Evolutionary conservation across 1,284 basidiomycete species (phyloP), one percentile per base, ranked within the genome.

Genomic region (Ceratobasidium sp.): DNA sequence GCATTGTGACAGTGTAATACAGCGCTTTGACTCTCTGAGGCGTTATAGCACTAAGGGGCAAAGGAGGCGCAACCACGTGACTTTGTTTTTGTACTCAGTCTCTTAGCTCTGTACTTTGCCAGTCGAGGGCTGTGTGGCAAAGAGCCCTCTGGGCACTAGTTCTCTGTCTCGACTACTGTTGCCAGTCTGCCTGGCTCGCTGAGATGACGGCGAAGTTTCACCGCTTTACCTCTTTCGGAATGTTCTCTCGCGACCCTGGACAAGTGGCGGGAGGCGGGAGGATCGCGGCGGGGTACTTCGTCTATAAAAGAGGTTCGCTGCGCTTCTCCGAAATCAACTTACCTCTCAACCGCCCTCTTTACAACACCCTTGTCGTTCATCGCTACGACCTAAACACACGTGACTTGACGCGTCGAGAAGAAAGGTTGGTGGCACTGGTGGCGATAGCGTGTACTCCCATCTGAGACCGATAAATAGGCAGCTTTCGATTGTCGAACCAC

Each of bases 201-300:
- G 28, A 20, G 15, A 33, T 11, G 42, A 23, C 61, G 61, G 58
- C n/a, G 56, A 60, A 35, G 6, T 10, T 17, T 63, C 37, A 37
- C 37, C 49, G 13, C 39, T 23, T 28, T 31, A 26, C 54, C 33
- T 58, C 60, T 73, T 39, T 61, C 31, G 58, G 69, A 63, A 49
- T 61, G 56, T 73, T 73, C 67, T 71, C 56, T 63, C 31, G 69
- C 45, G 20, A 28, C 31, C 58, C 69, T 58, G 42, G 56, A 61
- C 56, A 60, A 71, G 69, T 73, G 69, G 69, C 69, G 69, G 69
- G 67, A 13, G 67, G 67, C 67, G 67, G 53, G 53, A 42, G 20
- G 17, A 51, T 45, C 69, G 56, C 56, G 11, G 53, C 28, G 69
- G 39, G 35, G 39, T 61, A 23, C 42, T 20, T 37, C 39, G 33